Base-by-base conservation (phyloP, 345 rosid genomes). In the thale cress (Arabidopsis thaliana) region DNA sequence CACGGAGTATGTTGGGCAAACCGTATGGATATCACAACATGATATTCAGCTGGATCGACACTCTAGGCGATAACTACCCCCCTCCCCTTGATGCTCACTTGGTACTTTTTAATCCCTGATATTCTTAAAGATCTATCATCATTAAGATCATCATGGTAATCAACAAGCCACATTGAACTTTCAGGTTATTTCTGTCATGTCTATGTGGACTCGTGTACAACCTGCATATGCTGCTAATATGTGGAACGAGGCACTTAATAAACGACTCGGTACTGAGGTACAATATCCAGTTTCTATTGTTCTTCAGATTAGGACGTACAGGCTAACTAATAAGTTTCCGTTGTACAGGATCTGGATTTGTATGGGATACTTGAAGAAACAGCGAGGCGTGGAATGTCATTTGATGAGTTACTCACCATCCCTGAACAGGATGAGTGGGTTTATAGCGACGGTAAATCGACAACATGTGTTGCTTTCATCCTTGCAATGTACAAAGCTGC, bases 51-150 rank as follows among this genome's bases (percentile, higher is more conserved):
- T 90, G 98, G 99, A 92, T 95, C 30, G 98, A 93, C 61, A 92
- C 99, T 49, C 65, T 95, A 28, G 91, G 86, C 50, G 97, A 88
- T 77, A 92, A 95, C 82, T 95, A 88, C 86, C 98, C 99, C 8
- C 99, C 99, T 58, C 99, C 97, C 71, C 91, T 95, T 78, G 99
- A 88, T 90, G 88, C 99, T 88, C 99, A 92, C 96, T 88, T 95
- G 96, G 96, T 95, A 94, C 70, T 71, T 68, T 30, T 12, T 59
- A 7, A 32, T 38, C 53, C 71, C 50, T 64, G n/a, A 37, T 65
- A 0, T 11, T 23, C 25, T 37, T n/a, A 3, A 42, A 57, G n/a
- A 12, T 2, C 1, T 42, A 32, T 61, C 13, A 22, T 12, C 42
- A 10, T 55, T 16, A 48, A 63, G 65, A 65, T 33, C 61, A n/a